These are phyloP conservation scores for Chlorella sp. DNA, from an alignment of 139 green algal species.

Conservation along the genomic window DNA sequence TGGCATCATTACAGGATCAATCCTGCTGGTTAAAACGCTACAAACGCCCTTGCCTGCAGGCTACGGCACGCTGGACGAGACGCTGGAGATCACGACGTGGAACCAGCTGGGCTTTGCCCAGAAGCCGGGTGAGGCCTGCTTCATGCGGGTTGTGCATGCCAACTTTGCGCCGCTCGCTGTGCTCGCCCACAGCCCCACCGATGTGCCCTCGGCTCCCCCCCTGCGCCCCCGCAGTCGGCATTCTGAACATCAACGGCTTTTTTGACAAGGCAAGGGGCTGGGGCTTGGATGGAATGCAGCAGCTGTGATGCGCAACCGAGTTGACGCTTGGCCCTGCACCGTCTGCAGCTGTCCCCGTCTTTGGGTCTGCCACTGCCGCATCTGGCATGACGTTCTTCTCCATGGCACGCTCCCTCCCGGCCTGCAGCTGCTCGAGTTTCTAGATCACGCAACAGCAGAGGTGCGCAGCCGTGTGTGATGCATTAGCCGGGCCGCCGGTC, in stretches of 20 bases:
- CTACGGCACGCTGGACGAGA: constrained; percentile 87
- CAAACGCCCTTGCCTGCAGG: constrained; percentile 46
- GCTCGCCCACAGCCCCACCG: background rate
- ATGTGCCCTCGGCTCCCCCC: too few relatives aligned
- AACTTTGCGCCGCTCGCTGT: background rate
- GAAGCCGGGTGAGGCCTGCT: background rate
- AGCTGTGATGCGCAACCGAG: too few relatives aligned
- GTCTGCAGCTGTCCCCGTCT: too few relatives aligned
- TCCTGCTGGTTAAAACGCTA: too few relatives aligned
- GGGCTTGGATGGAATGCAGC: too few relatives aligned
- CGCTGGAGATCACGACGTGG: constrained; percentile 88
- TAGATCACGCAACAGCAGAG: constrained; percentile 66
- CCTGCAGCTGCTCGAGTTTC: constrained; percentile 61
- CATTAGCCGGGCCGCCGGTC: background rate
- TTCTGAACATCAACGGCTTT: constrained; percentile 79
- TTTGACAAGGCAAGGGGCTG: constrained; percentile 58
- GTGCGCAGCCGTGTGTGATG: constrained; percentile 16
- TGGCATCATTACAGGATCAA: too few relatives aligned
- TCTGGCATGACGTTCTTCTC: too few relatives aligned
- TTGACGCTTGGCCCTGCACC: too few relatives aligned
- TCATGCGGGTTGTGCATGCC: background rate
- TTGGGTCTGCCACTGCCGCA: too few relatives aligned
- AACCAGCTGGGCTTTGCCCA: constrained; percentile 64
- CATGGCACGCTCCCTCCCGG: too few relatives aligned
- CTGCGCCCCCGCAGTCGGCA: constrained; percentile 54